Percentiles rank a stretch among this genome's conserved stretches.
Conservation (phyloP, 2,329 filamentous ascomycete genomes). For the Ascochyta pisi region DNA sequence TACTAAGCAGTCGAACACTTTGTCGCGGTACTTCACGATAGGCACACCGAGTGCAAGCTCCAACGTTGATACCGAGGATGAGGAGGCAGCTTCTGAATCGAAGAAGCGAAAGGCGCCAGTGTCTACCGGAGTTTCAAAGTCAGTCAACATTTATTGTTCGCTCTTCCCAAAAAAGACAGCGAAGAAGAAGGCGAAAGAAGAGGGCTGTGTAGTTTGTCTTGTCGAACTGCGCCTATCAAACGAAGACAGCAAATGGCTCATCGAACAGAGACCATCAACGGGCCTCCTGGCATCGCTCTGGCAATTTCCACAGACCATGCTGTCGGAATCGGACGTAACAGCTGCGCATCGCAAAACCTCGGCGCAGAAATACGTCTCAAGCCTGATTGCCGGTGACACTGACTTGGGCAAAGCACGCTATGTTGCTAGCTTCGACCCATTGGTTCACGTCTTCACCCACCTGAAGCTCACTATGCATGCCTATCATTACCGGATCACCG, state of each 20-base stretch:
- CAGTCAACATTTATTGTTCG: conserved; percentile 37
- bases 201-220: conserved; percentile 44
- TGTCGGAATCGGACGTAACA: conserved; percentile 26
- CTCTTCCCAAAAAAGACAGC: conserved; percentile 45
- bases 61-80: conserved; percentile 17
- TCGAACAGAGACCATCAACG: conserved; percentile 46
- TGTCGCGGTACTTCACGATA: conserved; percentile 42
- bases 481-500: conserved; percentile 30
- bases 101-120: conserved; percentile 37
- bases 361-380: conserved; percentile 31
- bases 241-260: conserved; percentile 39
- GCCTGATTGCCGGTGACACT: conserved; percentile 21
- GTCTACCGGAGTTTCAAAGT: conserved; percentile 16
- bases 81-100: conserved; percentile 2
- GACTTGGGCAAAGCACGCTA: conserved; percentile 26
- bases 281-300: conserved; percentile 39
- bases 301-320: conserved; percentile 44
- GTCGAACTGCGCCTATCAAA: conserved; percentile 26
- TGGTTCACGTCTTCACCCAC: conserved; percentile 47
- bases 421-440: conserved; percentile 32
- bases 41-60: conserved; percentile 24
- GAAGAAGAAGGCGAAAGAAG: conserved; percentile 45
- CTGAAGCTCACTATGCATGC: conserved; percentile 46
- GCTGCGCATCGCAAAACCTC: conserved; percentile 31
- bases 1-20: conserved; percentile 30